Conservation (phyloP, 2,329 filamentous ascomycete genomes). For the Capronia epimyces region DNA sequence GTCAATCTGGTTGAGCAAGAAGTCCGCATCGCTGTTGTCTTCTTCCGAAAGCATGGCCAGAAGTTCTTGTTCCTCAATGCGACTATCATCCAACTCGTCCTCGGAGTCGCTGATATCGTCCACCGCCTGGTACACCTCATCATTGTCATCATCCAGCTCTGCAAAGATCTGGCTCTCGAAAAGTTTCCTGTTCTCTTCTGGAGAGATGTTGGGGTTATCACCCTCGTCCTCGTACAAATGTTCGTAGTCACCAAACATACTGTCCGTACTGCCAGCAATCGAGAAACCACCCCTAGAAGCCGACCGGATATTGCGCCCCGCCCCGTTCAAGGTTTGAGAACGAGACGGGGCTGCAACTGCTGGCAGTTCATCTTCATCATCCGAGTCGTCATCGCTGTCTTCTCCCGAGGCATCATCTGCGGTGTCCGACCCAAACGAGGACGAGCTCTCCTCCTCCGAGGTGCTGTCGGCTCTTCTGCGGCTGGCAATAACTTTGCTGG, state of each 20-base stretch:
- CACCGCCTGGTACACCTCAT: constrained; percentile 60
- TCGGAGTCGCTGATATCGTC: constrained; percentile 77
- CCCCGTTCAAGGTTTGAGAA: constrained; percentile 37
- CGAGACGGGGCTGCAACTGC: constrained; percentile 41
- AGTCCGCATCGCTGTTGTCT: constrained; percentile 29
- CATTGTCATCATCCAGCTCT: constrained; percentile 34
- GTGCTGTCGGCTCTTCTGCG: constrained; percentile 17
- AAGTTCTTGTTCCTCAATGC: constrained; percentile 37
- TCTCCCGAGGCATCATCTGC: constrained; percentile 29
- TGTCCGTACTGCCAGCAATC: constrained; percentile 20
- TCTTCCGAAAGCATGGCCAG: constrained; percentile 33
- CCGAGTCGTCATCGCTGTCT: constrained; percentile 30
- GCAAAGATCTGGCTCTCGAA: constrained; percentile 26
- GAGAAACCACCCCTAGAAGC: constrained; percentile 12
- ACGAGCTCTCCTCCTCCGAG: constrained; percentile 11
- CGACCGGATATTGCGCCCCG: constrained; percentile 35
- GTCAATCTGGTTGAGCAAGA: constrained; percentile 29
- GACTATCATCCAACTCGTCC: constrained; percentile 71
- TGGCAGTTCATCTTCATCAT: constrained; percentile 43
- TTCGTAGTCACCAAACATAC: constrained; percentile 22
- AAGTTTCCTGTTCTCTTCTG: constrained; percentile 23
- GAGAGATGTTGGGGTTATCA: constrained; percentile 17
- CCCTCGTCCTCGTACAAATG: constrained; percentile 21
- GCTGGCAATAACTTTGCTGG: constrained; percentile 13
- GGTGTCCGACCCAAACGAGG: constrained; percentile 18